A percentile compares a stretch with the other conserved stretches of the same genome.
These are phyloP conservation scores for Microbotryum scabiosae DNA, from an alignment of 1,284 basidiomycete genomes.

Conservation along the genomic window DNA sequence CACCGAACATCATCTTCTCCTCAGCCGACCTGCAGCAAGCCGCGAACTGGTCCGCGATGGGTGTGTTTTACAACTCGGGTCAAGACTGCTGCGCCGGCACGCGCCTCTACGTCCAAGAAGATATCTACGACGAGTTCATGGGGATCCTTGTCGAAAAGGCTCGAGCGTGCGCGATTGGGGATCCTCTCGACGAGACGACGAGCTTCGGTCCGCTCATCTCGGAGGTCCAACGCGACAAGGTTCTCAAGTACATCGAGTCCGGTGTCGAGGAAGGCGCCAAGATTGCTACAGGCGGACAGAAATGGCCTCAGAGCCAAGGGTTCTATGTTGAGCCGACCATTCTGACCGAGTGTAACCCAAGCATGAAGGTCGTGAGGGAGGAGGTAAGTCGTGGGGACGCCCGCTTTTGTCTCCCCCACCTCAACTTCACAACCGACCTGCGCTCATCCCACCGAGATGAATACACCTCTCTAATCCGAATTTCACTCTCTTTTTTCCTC, in stretches of 20 bases:
- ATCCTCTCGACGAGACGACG: slow-evolving; percentile 53
- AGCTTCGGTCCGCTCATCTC: slow-evolving; percentile 62
- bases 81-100: slow-evolving; percentile 32
- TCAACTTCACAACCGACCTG: not conserved
- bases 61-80: slow-evolving; percentile 25
- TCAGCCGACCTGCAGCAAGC: slow-evolving; percentile 33
- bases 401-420: not conserved
- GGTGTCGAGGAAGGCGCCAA: slow-evolving; percentile 80
- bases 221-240: slow-evolving; percentile 67
- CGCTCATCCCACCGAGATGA: not conserved
- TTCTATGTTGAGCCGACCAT: slow-evolving; percentile 40
- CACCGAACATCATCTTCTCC: slow-evolving; percentile 35
- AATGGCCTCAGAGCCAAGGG: slow-evolving; percentile 41
- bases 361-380: slow-evolving; percentile 35
- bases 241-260: slow-evolving; percentile 78
- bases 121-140: slow-evolving; percentile 71
- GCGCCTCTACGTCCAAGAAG: slow-evolving; percentile 27
- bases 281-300: slow-evolving; percentile 66
- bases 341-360: slow-evolving; percentile 42
- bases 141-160: slow-evolving; percentile 58
- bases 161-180: slow-evolving; percentile 62
- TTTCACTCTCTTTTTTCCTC: not conserved
- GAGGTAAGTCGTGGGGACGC: slow-evolving; percentile 30
- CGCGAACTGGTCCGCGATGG: slow-evolving; percentile 31
- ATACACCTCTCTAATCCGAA: slow-evolving; percentile 12